Evolutionary conservation across 192 early-diverging fungal species (phyloP).

Genomic region (Coemansia sp.): DNA sequence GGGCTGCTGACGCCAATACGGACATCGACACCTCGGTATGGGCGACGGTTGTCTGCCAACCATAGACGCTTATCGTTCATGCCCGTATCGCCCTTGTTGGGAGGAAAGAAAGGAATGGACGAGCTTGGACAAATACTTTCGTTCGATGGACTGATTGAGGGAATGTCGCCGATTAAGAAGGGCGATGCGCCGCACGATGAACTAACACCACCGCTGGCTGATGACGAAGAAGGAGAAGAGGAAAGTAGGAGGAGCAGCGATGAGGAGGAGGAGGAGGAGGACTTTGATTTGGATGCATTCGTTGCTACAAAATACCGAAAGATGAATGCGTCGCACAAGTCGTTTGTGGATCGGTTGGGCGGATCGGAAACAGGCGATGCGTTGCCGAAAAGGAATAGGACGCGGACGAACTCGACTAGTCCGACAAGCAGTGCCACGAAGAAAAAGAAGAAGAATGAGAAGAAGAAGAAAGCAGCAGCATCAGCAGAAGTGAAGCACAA

Average conservation of each 20-base stretch:
- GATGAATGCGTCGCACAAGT: background rate
- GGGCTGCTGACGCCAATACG: background rate
- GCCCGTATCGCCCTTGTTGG: background rate
- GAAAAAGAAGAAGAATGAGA: background rate
- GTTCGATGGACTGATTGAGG: conserved; percentile 35
- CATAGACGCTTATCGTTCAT: conserved; percentile 5
- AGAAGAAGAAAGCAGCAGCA: background rate
- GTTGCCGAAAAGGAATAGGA: background rate
- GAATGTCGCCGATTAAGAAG: conserved; percentile 36
- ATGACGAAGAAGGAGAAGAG: background rate
- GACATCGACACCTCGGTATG: conserved; percentile 20
- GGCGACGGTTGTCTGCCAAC: conserved; percentile 8
- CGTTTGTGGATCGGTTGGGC: background rate
- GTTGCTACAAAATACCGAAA: background rate
- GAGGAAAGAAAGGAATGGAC: background rate
- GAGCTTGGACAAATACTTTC: conserved; percentile 7
- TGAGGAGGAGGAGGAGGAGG: background rate
- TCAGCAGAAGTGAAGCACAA: background rate
- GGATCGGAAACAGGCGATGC: background rate
- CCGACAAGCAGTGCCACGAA: background rate
- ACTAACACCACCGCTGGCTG: background rate
- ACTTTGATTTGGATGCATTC: background rate
- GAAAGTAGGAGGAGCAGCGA: background rate
- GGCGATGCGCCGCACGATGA: background rate
- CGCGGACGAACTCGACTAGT: background rate